These are phyloP conservation scores for Colletotrichum cuscutae DNA, from an alignment of 2,329 filamentous ascomycete genomes.

Conservation along the genomic window DNA sequence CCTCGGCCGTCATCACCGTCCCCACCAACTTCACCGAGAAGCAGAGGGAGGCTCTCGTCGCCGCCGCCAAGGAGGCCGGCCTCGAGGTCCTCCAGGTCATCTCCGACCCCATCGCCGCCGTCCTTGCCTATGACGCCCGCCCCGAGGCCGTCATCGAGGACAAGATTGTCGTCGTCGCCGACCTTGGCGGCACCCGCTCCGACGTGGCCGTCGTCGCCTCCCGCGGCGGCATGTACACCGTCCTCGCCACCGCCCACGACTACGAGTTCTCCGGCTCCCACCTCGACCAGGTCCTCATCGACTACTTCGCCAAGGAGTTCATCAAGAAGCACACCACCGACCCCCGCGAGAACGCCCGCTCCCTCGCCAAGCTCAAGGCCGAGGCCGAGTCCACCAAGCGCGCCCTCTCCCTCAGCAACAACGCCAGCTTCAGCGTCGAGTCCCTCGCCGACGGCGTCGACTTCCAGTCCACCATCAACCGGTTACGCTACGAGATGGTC, in stretches of 20 bases:
- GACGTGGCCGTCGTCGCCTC: slow-evolving; percentile 92
- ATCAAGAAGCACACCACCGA: slow-evolving; percentile 95
- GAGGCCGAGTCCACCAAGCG: slow-evolving; percentile 94
- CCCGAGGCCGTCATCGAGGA: slow-evolving; percentile 79
- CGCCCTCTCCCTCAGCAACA: slow-evolving; percentile 86
- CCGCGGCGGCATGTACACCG: slow-evolving; percentile 94
- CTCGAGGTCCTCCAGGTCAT: slow-evolving; percentile 94
- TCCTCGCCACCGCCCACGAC: slow-evolving; percentile 93
- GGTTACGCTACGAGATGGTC: slow-evolving; percentile 91
- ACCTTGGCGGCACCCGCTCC: slow-evolving; percentile 91
- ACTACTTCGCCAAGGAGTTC: slow-evolving; percentile 99
- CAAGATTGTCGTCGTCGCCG: slow-evolving; percentile 91
- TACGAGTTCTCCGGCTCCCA: slow-evolving; percentile 90
- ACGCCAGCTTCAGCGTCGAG: slow-evolving; percentile 93
- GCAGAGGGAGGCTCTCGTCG: slow-evolving; percentile 83
- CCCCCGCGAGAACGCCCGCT: slow-evolving; percentile 82
- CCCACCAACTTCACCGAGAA: slow-evolving; percentile 92
- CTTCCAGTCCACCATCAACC: slow-evolving; percentile 92
- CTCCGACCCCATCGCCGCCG: slow-evolving; percentile 87
- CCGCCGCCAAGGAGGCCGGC: slow-evolving; percentile 81
- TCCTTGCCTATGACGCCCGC: slow-evolving; percentile 91
- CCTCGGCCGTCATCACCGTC: slow-evolving; percentile 92
- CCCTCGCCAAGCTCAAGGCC: slow-evolving; percentile 90
- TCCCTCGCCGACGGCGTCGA: slow-evolving; percentile 89
- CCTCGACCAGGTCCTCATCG: slow-evolving; percentile 90